These are phyloP conservation scores for Xylariaceae sp. DNA, from an alignment of 2,329 filamentous ascomycete genomes.

Conservation along the genomic window DNA sequence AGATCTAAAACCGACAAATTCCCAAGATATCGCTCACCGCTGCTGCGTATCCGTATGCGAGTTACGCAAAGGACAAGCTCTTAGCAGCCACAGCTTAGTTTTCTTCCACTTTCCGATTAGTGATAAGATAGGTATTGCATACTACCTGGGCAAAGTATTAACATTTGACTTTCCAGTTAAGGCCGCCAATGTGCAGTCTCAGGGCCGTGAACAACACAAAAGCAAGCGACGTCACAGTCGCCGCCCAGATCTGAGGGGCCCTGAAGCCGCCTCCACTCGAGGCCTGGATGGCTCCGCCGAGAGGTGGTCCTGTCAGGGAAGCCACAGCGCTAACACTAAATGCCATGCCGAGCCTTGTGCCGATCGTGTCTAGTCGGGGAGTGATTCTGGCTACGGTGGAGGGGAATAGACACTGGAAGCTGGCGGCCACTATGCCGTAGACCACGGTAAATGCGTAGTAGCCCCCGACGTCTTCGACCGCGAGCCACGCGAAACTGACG, in stretches of 20 bases:
- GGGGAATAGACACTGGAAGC: conserved; percentile 39
- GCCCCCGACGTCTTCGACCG: conserved; percentile 30
- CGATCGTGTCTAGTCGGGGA: conserved; percentile 35
- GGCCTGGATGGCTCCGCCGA: conserved; percentile 35
- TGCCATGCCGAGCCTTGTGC: conserved; percentile 39
- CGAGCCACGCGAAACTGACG: conserved; percentile 37
- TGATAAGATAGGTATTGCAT: too few relatives aligned
- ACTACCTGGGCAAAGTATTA: conserved; percentile 2
- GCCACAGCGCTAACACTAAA: conserved; percentile 37
- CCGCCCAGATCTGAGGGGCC: conserved; percentile 35
- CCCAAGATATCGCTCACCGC: too few relatives aligned
- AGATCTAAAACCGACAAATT: too few relatives aligned
- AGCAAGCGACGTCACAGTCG: conserved; percentile 27
- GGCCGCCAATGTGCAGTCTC: conserved; percentile 24
- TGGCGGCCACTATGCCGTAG: conserved; percentile 32
- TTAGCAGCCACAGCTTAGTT: too few relatives aligned
- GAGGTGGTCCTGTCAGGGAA: conserved; percentile 36
- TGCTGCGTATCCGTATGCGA: too few relatives aligned
- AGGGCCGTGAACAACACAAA: conserved; percentile 23
- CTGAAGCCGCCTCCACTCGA: conserved; percentile 27
- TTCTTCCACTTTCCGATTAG: too few relatives aligned
- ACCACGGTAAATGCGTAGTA: conserved; percentile 36
- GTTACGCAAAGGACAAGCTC: too few relatives aligned
- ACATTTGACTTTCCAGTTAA: conserved; percentile 21
- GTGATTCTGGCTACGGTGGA: conserved; percentile 38